phyloP scores from a whole-genome alignment of 495 filamentous ascomycete species.

The Penicillium samsonianum region DNA sequence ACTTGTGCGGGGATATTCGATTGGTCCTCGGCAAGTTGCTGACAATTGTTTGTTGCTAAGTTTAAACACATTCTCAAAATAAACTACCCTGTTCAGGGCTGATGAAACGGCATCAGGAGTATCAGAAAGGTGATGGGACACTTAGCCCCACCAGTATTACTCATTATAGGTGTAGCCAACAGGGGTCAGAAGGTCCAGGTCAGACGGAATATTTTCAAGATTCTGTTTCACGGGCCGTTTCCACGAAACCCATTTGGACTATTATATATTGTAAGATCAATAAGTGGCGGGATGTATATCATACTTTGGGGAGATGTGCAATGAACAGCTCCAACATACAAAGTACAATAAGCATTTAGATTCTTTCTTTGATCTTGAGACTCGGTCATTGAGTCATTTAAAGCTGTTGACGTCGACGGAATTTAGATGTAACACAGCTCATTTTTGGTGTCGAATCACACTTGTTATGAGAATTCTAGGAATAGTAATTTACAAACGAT shows the following conservation, averaged over 20 bases:
- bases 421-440: constrained; percentile 13
- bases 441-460: constrained; percentile 7
- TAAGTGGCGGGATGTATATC: neutral
- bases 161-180: neutral
- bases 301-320: neutral
- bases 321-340: neutral
- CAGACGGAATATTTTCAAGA: neutral
- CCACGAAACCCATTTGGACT: neutral
- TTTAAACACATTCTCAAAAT: constrained; percentile 10
- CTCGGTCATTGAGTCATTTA: neutral
- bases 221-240: constrained; percentile 6
- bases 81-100: constrained; percentile 11
- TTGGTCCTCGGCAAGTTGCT: constrained; percentile 2
- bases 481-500: neutral
- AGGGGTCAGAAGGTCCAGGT: constrained; percentile 5
- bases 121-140: neutral
- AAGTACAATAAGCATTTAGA: neutral
- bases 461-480: neutral
- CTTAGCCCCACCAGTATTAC: neutral
- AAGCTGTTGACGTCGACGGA: neutral
- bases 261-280: no score
- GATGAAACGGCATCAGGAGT: constrained; percentile 4
- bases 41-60: constrained; percentile 7
- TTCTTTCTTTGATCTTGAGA: neutral
- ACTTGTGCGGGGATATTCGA: neutral